These are phyloP conservation scores for Bisporella sp. DNA, from an alignment of 2,329 filamentous ascomycete species.

Conservation along the genomic window DNA sequence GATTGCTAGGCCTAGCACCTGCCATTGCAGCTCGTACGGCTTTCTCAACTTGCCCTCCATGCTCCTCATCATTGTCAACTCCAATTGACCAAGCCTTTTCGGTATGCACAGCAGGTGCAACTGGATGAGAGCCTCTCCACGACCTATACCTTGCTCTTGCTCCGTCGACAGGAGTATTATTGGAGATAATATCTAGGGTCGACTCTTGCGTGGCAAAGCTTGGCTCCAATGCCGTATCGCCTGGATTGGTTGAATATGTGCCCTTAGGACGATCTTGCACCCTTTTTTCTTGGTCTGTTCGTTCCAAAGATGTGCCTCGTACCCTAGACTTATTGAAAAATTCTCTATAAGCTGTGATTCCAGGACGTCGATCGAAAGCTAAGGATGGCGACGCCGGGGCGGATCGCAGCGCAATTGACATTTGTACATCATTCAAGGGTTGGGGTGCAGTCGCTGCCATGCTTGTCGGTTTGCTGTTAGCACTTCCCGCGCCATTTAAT, in stretches of 20 bases:
- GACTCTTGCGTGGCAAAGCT: constrained; percentile 13
- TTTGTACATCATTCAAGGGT: too few relatives aligned
- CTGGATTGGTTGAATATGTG: constrained; percentile 24
- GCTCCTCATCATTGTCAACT: constrained; percentile 34
- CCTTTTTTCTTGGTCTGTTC: constrained; percentile 35
- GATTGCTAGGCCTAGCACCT: constrained; percentile 53
- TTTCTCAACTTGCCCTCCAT: constrained; percentile 56
- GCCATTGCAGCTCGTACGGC: constrained; percentile 56
- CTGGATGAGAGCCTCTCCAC: constrained; percentile 24
- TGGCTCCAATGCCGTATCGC: constrained; percentile 28
- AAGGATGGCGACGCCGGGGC: too few relatives aligned
- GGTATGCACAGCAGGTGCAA: constrained; percentile 18
- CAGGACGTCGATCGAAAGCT: too few relatives aligned
- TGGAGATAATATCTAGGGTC: constrained; percentile 15
- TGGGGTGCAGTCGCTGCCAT: constrained; percentile 15
- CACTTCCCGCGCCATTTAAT: constrained; percentile 1
- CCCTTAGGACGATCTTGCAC: constrained; percentile 26
- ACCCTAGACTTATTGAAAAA: too few relatives aligned
- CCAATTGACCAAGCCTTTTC: constrained; percentile 60
- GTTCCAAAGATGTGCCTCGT: constrained; percentile 35
- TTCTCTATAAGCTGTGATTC: too few relatives aligned
- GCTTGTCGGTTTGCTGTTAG: background rate
- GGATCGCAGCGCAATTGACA: too few relatives aligned
- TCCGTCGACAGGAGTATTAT: constrained; percentile 23
- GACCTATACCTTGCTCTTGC: constrained; percentile 25